A percentile compares a stretch with the other conserved stretches of the same genome.
These are phyloP conservation scores for Rhizoctonia solani DNA, from an alignment of 1,284 basidiomycete genomes.

Conservation along the genomic window DNA sequence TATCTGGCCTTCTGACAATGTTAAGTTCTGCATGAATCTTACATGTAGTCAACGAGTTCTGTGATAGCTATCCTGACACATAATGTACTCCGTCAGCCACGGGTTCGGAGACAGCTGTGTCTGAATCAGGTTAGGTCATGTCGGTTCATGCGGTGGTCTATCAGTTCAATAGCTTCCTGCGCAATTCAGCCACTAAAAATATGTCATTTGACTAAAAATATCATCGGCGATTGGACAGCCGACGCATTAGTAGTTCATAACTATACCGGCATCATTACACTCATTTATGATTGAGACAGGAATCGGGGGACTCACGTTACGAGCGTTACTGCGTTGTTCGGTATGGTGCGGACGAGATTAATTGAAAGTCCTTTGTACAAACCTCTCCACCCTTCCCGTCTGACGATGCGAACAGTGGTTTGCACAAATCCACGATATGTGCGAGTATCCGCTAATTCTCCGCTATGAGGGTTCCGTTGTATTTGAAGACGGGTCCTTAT, in stretches of 20 bases:
- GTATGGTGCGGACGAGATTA: constrained; percentile 89
- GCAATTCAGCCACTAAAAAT: no score
- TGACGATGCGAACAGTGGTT: constrained; percentile 72
- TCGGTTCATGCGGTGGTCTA: no score
- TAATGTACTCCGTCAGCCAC: no score
- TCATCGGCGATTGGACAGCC: constrained; percentile 38
- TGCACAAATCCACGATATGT: constrained; percentile 65
- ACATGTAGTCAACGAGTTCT: no score
- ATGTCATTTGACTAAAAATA: no score
- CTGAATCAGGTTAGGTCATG: no score
- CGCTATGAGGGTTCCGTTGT: constrained; percentile 61
- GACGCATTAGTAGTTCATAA: constrained; percentile 53
- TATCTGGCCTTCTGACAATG: no score
- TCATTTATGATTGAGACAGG: neutral
- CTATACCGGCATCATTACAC: constrained; percentile 40
- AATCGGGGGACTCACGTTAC: constrained; percentile 63
- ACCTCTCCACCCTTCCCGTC: constrained; percentile 81
- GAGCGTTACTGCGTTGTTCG: constrained; percentile 92
- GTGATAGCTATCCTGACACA: no score
- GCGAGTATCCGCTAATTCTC: constrained; percentile 39
- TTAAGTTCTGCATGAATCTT: no score
- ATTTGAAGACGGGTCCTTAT: constrained; percentile 91
- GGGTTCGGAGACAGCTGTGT: no score
- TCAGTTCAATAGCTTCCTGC: no score
- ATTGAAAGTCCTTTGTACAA: constrained; percentile 90